These are phyloP conservation scores for Magnaporthales sp. DNA, from an alignment of 2,329 filamentous ascomycete genomes.

Conservation along the genomic window DNA sequence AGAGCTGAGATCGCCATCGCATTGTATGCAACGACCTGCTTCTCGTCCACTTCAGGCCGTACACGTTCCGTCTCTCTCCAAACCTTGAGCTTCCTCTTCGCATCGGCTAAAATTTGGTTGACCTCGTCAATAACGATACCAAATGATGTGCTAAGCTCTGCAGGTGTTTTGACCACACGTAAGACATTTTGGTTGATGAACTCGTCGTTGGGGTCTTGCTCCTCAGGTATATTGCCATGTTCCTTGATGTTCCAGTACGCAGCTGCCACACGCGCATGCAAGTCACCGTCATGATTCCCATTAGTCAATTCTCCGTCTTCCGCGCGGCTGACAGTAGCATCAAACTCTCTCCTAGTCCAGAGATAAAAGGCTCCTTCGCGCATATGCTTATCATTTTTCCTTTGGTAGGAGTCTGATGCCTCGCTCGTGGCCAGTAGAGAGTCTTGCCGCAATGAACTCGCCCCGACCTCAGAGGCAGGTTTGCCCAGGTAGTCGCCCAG, in stretches of 20 bases:
- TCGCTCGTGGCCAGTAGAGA: slow-evolving; percentile 85
- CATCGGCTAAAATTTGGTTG: slow-evolving; percentile 54
- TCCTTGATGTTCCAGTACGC: slow-evolving; percentile 77
- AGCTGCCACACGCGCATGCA: slow-evolving; percentile 65
- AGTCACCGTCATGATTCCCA: slow-evolving; percentile 30
- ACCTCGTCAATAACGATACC: slow-evolving; percentile 63
- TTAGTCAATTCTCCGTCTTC: neutral
- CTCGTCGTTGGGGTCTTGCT: slow-evolving; percentile 84
- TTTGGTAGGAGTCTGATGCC: slow-evolving; percentile 76
- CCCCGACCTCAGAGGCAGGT: slow-evolving; percentile 15
- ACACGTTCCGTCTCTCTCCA: slow-evolving; percentile 68
- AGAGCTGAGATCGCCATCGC: slow-evolving; percentile 79
- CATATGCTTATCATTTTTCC: slow-evolving; percentile 68
- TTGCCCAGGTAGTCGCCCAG: slow-evolving; percentile 75
- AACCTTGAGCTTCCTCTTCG: slow-evolving; percentile 58
- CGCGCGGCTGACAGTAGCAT: slow-evolving; percentile 48
- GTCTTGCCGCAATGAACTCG: slow-evolving; percentile 53
- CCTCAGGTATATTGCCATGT: slow-evolving; percentile 76
- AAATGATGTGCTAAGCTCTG: slow-evolving; percentile 66
- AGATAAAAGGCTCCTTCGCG: slow-evolving; percentile 90
- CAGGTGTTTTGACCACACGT: slow-evolving; percentile 57
- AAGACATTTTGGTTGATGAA: slow-evolving; percentile 92
- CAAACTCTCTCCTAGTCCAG: slow-evolving; percentile 84
- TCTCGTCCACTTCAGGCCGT: slow-evolving; percentile 74
- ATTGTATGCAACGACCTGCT: slow-evolving; percentile 82